Base-by-base conservation (phyloP, 352 stramenopile genomes). In the Pythium pyrilobum region DNA sequence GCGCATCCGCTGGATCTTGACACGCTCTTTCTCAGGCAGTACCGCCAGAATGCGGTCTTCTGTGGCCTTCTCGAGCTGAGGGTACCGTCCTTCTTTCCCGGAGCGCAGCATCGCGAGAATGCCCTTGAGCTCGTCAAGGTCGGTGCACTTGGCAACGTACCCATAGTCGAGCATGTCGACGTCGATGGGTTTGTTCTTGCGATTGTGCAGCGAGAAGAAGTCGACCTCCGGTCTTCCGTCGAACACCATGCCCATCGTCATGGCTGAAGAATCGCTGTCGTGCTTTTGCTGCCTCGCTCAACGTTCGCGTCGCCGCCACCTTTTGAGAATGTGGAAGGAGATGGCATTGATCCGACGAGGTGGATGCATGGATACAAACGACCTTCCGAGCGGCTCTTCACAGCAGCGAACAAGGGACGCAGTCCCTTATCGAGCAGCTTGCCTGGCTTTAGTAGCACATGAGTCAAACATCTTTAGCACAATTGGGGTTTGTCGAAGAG, bases 121-220 rank as follows among this genome's bases (percentile, higher is more conserved):
- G 25, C 81, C 81, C 45, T 91, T 88, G 21, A 98, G 72, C 60
- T 96, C 74, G 25, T 95, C 71, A 31, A 91, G 18, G 63, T 96
- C 77, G 10, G 52, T 48, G 67, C 89, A 96, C 38, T 82, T 81
- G 27, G 81, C 72, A 18, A 98, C 87, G 66, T 95, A 97, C 24
- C 55, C 69, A 49, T 97, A 98, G 74, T 98, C 93, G 29, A 98
- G 69, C 75, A 95, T 93, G 29, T 95, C 82, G 52, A 96, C 73
- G 21, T 85, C 71, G 32, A 95, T 77, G 7, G 72, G 56, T 51
- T 78, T 82, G 45, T 63, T 72, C 62, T 83, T 87, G 58, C 79
- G 77, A 41, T 62, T 87, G 48, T 92, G 74, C 20, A 92, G 69
- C 45, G 72, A 78, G 63, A 90, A 92, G 61, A 74, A 90, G 59